Percentiles rank a stretch among this genome's conserved stretches.
These are phyloP conservation scores for Paramecium sonneborni DNA, from an alignment of 73 alveolate species.

Conservation along the genomic window DNA sequence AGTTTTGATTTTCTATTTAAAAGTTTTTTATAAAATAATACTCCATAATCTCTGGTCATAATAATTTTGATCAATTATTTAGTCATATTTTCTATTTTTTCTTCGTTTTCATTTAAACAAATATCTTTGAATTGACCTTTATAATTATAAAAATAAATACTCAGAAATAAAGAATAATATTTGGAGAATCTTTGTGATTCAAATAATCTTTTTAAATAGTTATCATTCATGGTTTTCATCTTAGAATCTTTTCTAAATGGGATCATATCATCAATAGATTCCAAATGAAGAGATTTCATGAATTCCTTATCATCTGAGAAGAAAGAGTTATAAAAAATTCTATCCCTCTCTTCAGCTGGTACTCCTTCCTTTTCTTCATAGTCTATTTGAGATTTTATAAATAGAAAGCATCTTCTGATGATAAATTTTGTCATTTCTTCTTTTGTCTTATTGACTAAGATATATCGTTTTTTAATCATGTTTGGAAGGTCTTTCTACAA, in stretches of 20 bases:
- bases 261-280: constrained; percentile 15
- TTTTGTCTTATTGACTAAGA: constrained; percentile 32
- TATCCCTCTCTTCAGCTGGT: constrained; percentile 49
- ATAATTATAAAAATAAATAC: neutral
- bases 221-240: constrained; percentile 56
- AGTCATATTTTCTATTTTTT: constrained; percentile 25
- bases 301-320: constrained; percentile 13
- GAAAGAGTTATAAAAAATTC: constrained; percentile 20
- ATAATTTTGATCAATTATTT: constrained; percentile 23
- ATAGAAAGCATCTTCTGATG: constrained; percentile 48
- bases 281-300: neutral
- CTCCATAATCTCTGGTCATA: constrained; percentile 7
- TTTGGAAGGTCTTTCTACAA: constrained; percentile 27
- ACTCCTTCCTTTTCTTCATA: constrained; percentile 35
- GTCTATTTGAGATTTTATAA: neutral
- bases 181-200: constrained; percentile 1
- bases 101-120: constrained; percentile 14
- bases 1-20: constrained; percentile 17
- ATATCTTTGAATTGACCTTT: neutral
- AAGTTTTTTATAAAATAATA: neutral
- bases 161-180: neutral
- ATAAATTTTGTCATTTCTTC: constrained; percentile 55
- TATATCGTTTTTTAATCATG: constrained; percentile 26
- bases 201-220: constrained; percentile 6
- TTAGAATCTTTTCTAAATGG: constrained; percentile 59